Evolutionary conservation across 345 rosid species (phyloP).

Genomic region (Arabidopsis suecica): DNA sequence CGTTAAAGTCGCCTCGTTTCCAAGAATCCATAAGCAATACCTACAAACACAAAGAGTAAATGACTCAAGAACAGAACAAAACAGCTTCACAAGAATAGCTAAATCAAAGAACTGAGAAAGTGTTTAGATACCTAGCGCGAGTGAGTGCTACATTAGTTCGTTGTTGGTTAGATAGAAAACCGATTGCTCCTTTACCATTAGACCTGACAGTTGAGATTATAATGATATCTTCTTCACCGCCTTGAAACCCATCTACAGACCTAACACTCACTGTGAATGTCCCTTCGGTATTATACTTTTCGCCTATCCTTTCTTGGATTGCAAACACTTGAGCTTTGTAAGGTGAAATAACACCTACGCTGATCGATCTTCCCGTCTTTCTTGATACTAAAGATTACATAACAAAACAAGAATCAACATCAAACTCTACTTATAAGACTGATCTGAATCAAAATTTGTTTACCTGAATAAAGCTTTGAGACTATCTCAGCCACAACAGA

Average conservation of each 20-base stretch:
- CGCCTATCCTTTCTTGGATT: conserved; percentile 51
- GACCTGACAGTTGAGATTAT: conserved; percentile 61
- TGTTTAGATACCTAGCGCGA: conserved; percentile 49
- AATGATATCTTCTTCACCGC: conserved; percentile 58
- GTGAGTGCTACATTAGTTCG: conserved; percentile 54
- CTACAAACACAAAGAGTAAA: conserved; percentile 20
- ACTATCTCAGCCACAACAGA: conserved; percentile 49
- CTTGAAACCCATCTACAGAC: conserved; percentile 62
- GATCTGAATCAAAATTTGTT: not conserved
- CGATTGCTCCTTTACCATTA: conserved; percentile 47
- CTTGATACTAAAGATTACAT: conserved; percentile 38
- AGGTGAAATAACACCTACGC: conserved; percentile 60
- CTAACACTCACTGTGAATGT: conserved; percentile 46
- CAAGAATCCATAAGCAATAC: conserved; percentile 56
- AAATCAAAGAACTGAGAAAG: not conserved
- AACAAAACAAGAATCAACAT: conserved; percentile 14
- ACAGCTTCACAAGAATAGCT: not conserved
- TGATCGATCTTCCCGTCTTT: conserved; percentile 20
- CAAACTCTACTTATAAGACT: not conserved
- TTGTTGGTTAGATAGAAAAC: conserved; percentile 50
- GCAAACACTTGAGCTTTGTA: conserved; percentile 60
- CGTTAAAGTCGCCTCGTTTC: conserved; percentile 49
- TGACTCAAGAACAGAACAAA: not conserved
- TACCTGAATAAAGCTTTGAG: conserved; percentile 52
- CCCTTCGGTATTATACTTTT: conserved; percentile 15